Conservation (phyloP, 208 protist genomes). For the Leishmania martiniquensis region DNA sequence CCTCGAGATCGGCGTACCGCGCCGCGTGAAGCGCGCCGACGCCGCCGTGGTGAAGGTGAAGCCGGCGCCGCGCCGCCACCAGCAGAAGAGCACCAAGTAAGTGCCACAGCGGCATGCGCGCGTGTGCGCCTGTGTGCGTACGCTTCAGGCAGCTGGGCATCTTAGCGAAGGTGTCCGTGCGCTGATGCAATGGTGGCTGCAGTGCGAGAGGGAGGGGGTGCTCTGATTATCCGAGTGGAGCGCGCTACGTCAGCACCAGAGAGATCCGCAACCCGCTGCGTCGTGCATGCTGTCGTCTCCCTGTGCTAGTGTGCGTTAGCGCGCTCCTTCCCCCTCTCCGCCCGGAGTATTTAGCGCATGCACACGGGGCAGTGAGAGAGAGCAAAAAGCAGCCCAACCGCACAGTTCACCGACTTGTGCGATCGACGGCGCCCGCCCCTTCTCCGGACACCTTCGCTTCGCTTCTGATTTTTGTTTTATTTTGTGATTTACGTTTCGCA, state of each 20-base stretch:
- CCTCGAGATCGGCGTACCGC: constrained; percentile 85
- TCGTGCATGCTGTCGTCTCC: background rate
- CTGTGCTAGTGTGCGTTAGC: background rate
- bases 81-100: constrained; percentile 97
- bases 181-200: too few species aligned
- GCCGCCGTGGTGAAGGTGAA: constrained; percentile 98
- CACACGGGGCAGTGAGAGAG: background rate
- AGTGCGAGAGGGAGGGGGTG: background rate
- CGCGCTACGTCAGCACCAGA: background rate
- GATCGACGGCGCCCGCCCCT: background rate
- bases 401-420: background rate
- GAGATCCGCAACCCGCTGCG: background rate
- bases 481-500: background rate
- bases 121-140: background rate
- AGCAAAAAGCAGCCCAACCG: background rate
- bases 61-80: constrained; percentile 97
- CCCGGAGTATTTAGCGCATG: background rate
- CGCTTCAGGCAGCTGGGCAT: background rate
- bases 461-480: too few species aligned
- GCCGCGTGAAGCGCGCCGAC: constrained; percentile 58
- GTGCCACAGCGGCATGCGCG: background rate
- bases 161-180: background rate
- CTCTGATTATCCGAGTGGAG: background rate
- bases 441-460: background rate
- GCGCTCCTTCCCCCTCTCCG: background rate